Evolutionary conservation across 108 stramenopile species (phyloP).

Genomic region (Nitzschia palea): DNA sequence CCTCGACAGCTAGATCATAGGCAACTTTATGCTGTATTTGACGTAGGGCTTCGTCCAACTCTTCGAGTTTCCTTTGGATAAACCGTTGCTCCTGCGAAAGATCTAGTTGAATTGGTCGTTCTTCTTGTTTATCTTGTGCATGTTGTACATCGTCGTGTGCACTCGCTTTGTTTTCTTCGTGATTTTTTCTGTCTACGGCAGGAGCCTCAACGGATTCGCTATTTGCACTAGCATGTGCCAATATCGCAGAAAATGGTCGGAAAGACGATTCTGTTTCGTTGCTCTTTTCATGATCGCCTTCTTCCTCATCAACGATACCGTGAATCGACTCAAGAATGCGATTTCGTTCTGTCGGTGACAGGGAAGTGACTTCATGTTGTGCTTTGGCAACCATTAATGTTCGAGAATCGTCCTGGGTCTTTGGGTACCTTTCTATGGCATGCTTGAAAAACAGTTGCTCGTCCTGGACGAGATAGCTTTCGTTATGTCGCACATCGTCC

Average conservation of each 20-base stretch:
- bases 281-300: neutral
- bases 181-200: too few relatives aligned
- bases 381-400: neutral
- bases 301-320: neutral
- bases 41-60: neutral
- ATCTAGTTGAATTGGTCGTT: neutral
- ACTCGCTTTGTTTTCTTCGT: too few relatives aligned
- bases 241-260: too few relatives aligned
- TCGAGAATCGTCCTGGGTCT: neutral
- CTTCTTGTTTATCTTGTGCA: too few relatives aligned
- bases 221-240: too few relatives aligned
- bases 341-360: neutral
- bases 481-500: too few relatives aligned
- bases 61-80: constrained; percentile 3
- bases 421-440: neutral
- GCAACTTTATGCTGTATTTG: constrained; percentile 12
- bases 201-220: too few relatives aligned
- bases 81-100: too few relatives aligned
- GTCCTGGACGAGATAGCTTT: too few relatives aligned
- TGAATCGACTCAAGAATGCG: neutral
- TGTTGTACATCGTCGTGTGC: too few relatives aligned
- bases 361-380: neutral
- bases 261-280: too few relatives aligned
- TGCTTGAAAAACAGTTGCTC: neutral
- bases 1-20: constrained; percentile 14